Percentiles rank a stretch among this genome's conserved stretches.
Evolutionary conservation across 1,284 basidiomycete species (phyloP).

Genomic region (Ceratobasidium sp.): DNA sequence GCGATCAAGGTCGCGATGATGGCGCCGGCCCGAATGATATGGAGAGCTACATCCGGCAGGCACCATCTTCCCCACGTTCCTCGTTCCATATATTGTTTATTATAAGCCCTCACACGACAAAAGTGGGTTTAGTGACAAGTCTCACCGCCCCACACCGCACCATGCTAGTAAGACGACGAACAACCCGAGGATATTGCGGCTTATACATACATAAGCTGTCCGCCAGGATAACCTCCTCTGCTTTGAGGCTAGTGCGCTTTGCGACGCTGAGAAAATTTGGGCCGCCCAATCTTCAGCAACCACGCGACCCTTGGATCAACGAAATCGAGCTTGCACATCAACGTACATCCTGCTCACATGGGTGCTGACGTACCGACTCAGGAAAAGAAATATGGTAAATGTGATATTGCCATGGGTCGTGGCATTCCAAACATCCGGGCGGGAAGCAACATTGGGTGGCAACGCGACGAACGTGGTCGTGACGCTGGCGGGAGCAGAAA

Average conservation of each 20-base stretch:
- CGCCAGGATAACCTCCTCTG: conserved; percentile 4
- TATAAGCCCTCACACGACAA: conserved; percentile 7
- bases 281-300: conserved; percentile 33
- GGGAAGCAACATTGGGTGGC: conserved; percentile 66
- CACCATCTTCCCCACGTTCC: conserved; percentile 40
- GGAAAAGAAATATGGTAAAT: conserved; percentile 65
- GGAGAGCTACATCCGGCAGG: conserved; percentile 17
- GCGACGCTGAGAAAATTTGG: conserved; percentile 16
- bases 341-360: conserved; percentile 25
- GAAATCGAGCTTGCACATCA: conserved; percentile 22
- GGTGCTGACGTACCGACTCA: conserved; percentile 61
- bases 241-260: conserved; percentile 37
- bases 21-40: conserved; percentile 22
- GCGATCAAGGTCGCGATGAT: conserved; percentile 28
- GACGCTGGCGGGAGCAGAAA: conserved; percentile 60
- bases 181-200: conserved; percentile 36
- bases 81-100: conserved; percentile 21
- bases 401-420: conserved; percentile 82
- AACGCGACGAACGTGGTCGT: conserved; percentile 66
- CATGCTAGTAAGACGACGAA: conserved; percentile 6
- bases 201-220: conserved; percentile 17
- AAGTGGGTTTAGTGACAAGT: not conserved
- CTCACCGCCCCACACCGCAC: conserved; percentile 14
- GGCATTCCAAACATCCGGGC: conserved; percentile 68
- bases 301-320: conserved; percentile 40